Evolutionary conservation across 164 flowering plant genomes (phyloP).

Genomic region (Chimonanthus salicifolius): DNA sequence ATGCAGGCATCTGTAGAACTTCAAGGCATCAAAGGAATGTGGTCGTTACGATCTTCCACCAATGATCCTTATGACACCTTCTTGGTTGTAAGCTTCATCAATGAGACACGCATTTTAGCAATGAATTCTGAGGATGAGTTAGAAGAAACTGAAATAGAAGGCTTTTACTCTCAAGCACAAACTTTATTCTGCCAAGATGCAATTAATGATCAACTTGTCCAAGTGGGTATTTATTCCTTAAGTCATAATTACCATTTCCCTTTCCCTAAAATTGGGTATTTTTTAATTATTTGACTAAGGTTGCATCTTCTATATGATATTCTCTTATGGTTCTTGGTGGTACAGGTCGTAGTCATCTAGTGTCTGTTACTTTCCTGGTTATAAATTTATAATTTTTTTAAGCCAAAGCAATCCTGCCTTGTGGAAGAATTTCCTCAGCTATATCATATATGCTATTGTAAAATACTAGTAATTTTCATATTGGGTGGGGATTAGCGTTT

Average conservation of each 20-base stretch:
- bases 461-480: neutral
- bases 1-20: conserved; percentile 95
- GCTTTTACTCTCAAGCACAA: conserved; percentile 81
- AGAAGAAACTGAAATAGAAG: conserved; percentile 97
- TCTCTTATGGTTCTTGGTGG: too few relatives aligned
- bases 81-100: conserved; percentile 93
- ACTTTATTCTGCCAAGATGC: conserved; percentile 95
- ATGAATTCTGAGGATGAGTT: conserved; percentile 95
- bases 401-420: neutral
- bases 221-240: conserved; percentile 33
- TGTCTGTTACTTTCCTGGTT: neutral
- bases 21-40: conserved; percentile 99
- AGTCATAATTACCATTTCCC: neutral
- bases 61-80: conserved; percentile 92
- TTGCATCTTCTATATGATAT: too few relatives aligned
- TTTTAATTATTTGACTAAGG: neutral
- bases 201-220: conserved; percentile 79
- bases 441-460: neutral
- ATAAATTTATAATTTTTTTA: too few relatives aligned
- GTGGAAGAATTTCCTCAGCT: neutral
- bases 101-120: conserved; percentile 90
- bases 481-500: neutral
- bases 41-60: conserved; percentile 89
- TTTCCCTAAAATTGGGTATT: neutral
- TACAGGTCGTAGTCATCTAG: neutral